A percentile compares a stretch with the other conserved stretches of the same genome.
Evolutionary conservation across 176 grass and related monocot genomes (phyloP).

Genomic region (Oryza meridionalis): DNA sequence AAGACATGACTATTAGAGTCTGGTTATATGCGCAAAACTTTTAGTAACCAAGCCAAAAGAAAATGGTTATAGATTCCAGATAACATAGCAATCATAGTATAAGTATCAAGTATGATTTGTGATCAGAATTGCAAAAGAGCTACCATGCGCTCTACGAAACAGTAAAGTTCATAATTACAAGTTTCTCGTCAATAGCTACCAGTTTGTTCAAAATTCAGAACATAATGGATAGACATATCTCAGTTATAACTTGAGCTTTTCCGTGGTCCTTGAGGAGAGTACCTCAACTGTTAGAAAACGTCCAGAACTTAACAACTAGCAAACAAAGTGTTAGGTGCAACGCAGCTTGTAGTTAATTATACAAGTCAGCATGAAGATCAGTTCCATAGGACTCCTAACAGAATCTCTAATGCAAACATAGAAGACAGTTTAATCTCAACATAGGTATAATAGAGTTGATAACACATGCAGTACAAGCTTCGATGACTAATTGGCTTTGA

Average conservation of each 20-base stretch:
- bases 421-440: not conserved
- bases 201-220: not conserved
- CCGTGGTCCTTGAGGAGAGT: not conserved
- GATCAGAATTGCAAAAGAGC: not conserved
- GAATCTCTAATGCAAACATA: not conserved
- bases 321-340: constrained; percentile 20
- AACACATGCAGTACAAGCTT: not conserved
- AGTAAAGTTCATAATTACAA: not conserved
- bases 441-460: not conserved
- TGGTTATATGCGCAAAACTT: not conserved
- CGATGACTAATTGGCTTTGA: not conserved
- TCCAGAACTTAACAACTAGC: not conserved
- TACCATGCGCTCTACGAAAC: not conserved
- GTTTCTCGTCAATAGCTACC: not conserved
- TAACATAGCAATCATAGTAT: not conserved
- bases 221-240: not conserved
- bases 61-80: not conserved
- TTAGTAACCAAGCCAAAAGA: not conserved
- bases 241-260: not conserved
- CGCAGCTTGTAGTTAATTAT: not conserved
- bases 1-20: not conserved
- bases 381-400: not conserved
- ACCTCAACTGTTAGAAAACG: not conserved
- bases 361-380: not conserved
- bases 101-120: not conserved